phyloP scores from a whole-genome alignment of 352 stramenopile genomes.

The Phytophthora rubi region DNA sequence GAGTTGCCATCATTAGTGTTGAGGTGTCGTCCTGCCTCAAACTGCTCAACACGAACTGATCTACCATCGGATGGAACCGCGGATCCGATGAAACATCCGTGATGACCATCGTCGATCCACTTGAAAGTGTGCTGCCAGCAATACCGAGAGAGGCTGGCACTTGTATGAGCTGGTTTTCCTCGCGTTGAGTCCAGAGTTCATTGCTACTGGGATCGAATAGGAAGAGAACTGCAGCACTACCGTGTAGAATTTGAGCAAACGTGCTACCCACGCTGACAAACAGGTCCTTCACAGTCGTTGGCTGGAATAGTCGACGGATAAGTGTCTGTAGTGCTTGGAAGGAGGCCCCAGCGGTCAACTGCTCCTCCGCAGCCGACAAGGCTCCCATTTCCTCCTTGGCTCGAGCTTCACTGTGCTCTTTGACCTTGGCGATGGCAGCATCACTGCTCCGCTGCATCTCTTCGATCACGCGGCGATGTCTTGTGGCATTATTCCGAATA shows the following conservation, averaged over 20 bases:
- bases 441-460: conserved; percentile 24
- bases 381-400: conserved; percentile 18
- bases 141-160: conserved; percentile 64
- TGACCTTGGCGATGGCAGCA: conserved; percentile 11
- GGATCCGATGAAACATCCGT: conserved; percentile 48
- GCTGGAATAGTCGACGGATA: conserved; percentile 49
- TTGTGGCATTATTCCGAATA: conserved; percentile 9
- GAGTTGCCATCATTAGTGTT: conserved; percentile 15
- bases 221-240: conserved; percentile 58
- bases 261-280: conserved; percentile 46
- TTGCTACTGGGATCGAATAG: conserved; percentile 66
- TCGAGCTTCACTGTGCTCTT: conserved; percentile 21
- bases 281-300: conserved; percentile 44
- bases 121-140: conserved; percentile 53
- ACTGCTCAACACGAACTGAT: conserved; percentile 54
- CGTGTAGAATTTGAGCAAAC: conserved; percentile 51
- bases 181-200: conserved; percentile 70
- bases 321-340: conserved; percentile 54
- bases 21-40: conserved; percentile 28
- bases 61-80: conserved; percentile 69
- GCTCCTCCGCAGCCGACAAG: conserved; percentile 30
- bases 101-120: conserved; percentile 43
- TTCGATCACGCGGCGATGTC: conserved; percentile 17
- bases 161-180: conserved; percentile 52
- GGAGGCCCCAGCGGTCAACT: conserved; percentile 28